Evolutionary conservation across 139 green algal genomes (phyloP).

Genomic region (Micromonas commoda): DNA sequence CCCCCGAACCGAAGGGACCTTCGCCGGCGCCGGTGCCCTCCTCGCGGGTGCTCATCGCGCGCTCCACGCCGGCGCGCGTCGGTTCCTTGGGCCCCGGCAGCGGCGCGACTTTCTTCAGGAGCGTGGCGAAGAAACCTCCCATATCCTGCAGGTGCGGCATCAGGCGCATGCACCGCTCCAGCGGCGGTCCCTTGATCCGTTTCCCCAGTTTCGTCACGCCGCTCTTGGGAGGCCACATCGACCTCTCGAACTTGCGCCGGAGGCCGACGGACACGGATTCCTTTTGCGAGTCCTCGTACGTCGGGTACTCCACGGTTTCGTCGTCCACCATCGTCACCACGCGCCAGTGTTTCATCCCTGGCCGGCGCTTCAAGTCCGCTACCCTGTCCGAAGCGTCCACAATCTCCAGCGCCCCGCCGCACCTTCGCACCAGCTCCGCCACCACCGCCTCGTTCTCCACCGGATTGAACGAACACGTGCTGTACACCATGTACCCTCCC

Average conservation of each 20-base stretch:
- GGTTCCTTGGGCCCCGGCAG: constrained; percentile 3
- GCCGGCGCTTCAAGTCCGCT: constrained; percentile 16
- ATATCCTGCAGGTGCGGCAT: constrained; percentile 92
- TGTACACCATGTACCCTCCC: constrained; percentile 31
- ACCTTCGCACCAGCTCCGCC: constrained; percentile 59
- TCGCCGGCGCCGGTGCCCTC: not conserved
- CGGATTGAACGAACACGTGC: constrained; percentile 32
- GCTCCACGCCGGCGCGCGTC: not conserved
- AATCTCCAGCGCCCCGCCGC: constrained; percentile 50
- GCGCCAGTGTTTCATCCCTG: constrained; percentile 24
- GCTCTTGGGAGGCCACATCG: constrained; percentile 23
- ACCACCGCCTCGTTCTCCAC: constrained; percentile 34
- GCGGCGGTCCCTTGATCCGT: constrained; percentile 42
- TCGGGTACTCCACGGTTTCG: constrained; percentile 13
- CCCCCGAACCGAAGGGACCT: not conserved
- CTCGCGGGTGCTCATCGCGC: not conserved
- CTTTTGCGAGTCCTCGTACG: not conserved
- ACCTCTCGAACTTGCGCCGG: not conserved
- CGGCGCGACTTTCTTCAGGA: constrained; percentile 74
- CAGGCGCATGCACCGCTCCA: constrained; percentile 91
- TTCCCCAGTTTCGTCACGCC: not conserved
- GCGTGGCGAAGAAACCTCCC: constrained; percentile 94
- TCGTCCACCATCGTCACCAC: constrained; percentile 26
- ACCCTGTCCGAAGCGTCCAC: constrained; percentile 54
- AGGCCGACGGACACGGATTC: not conserved